Evolutionary conservation across 2,329 filamentous ascomycete genomes (phyloP).

Genomic region (Nemania sp.): DNA sequence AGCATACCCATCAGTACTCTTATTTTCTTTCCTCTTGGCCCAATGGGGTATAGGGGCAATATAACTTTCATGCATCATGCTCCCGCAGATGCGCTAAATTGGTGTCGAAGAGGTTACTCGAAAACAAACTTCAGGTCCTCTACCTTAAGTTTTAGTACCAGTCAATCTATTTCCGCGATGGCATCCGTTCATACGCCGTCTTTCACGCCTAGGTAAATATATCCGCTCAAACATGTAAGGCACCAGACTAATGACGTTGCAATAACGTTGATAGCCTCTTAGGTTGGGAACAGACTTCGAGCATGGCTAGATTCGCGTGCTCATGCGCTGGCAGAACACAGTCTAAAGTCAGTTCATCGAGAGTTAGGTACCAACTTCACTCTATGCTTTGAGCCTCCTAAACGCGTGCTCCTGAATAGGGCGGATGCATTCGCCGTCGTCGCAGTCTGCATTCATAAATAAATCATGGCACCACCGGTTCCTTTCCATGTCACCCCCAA

Average conservation of each 20-base stretch:
- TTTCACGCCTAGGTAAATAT: background rate
- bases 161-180: conserved; percentile 31
- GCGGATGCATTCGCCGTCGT: conserved; percentile 14
- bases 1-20: too few relatives aligned
- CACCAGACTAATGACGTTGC: conserved; percentile 24
- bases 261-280: conserved; percentile 11
- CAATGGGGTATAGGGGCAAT: conserved; percentile 35
- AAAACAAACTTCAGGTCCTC: conserved; percentile 5
- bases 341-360: too few relatives aligned
- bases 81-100: conserved; percentile 34
- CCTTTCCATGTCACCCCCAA: conserved; percentile 17
- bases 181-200: conserved; percentile 1
- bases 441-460: conserved; percentile 18
- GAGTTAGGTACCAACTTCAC: too few relatives aligned
- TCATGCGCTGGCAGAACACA: conserved; percentile 11
- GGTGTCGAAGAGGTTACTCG: conserved; percentile 21
- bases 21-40: conserved; percentile 24
- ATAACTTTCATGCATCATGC: conserved; percentile 32
- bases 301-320: conserved; percentile 19
- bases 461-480: conserved; percentile 19
- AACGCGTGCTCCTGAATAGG: conserved; percentile 6
- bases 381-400: conserved; percentile 15
- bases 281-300: conserved; percentile 16
- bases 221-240: conserved; percentile 1
- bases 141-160: conserved; percentile 16